Percentiles rank a stretch among this genome's conserved stretches.
phyloP scores from a whole-genome alignment of 2,329 filamentous ascomycete species.

The Boeremia lycopersici region DNA sequence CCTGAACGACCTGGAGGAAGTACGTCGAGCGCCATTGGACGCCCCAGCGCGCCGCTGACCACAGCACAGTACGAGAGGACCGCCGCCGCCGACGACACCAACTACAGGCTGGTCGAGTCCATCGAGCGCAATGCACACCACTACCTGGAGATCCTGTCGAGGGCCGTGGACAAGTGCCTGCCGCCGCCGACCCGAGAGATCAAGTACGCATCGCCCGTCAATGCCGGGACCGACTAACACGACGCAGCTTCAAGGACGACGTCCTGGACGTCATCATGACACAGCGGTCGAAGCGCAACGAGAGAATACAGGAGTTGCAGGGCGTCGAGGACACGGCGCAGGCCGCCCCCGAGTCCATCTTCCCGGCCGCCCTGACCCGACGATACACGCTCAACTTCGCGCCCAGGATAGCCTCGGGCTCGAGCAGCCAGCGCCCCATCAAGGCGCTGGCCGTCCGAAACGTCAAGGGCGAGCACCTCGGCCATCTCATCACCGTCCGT shows the following conservation, averaged over 20 bases:
- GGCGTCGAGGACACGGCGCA: constrained; percentile 55
- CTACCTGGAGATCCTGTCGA: constrained; percentile 89
- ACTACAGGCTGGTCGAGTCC: constrained; percentile 75
- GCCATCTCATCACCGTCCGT: constrained; percentile 89
- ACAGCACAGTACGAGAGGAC: constrained; percentile 74
- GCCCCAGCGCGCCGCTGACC: constrained; percentile 18
- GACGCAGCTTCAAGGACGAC: constrained; percentile 88
- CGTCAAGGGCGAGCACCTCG: constrained; percentile 90
- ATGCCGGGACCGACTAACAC: constrained; percentile 26
- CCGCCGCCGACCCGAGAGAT: constrained; percentile 78
- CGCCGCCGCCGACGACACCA: constrained; percentile 62
- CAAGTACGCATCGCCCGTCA: constrained; percentile 60
- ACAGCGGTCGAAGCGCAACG: constrained; percentile 84
- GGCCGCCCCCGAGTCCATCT: constrained; percentile 76
- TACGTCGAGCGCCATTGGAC: constrained; percentile 50
- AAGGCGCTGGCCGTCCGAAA: constrained; percentile 88
- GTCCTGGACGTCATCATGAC: constrained; percentile 97
- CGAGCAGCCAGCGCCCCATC: constrained; percentile 62
- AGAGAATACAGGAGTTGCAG: constrained; percentile 63
- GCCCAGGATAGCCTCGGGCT: constrained; percentile 75
- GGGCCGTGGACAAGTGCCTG: constrained; percentile 86
- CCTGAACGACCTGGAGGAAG: constrained; percentile 81
- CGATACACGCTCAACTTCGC: constrained; percentile 97
- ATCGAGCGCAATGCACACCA: constrained; percentile 92
- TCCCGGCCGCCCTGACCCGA: constrained; percentile 88